Evolutionary conservation across 2,329 filamentous ascomycete genomes (phyloP).

Genomic region (Cladobotryum protrusum): DNA sequence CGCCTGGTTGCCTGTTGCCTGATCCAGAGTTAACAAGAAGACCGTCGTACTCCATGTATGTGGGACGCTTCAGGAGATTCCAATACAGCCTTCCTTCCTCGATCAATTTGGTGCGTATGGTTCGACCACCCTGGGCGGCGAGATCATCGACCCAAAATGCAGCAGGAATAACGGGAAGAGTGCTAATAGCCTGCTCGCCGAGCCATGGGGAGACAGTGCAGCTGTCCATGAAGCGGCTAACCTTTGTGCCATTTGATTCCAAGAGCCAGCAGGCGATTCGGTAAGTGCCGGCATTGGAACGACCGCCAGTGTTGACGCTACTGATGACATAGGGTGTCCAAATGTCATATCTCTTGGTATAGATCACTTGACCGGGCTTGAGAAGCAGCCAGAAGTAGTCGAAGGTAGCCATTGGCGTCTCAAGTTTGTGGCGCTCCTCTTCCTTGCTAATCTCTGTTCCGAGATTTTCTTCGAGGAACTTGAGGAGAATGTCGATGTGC

Average conservation of each 20-base stretch:
- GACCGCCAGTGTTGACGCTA: constrained; percentile 19
- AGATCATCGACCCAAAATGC: constrained; percentile 35
- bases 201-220: constrained; percentile 33
- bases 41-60: constrained; percentile 42
- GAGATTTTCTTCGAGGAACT: constrained; percentile 35
- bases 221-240: constrained; percentile 33
- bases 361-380: constrained; percentile 40
- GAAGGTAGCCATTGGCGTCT: constrained; percentile 36
- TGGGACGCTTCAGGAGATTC: constrained; percentile 40
- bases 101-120: constrained; percentile 33
- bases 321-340: constrained; percentile 39
- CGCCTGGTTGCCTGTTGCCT: constrained; percentile 20
- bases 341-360: constrained; percentile 32
- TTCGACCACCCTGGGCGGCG: constrained; percentile 22
- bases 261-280: constrained; percentile 39
- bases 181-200: constrained; percentile 38
- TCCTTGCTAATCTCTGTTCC: constrained; percentile 35
- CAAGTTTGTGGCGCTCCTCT: constrained; percentile 31
- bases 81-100: constrained; percentile 39
- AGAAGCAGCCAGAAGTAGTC: constrained; percentile 41
- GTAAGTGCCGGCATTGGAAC: constrained; percentile 15
- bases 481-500: constrained; percentile 41
- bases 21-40: constrained; percentile 28
- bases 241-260: constrained; percentile 25
- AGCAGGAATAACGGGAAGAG: constrained; percentile 37